phyloP scores from a whole-genome alignment of 257 asterid species.

The Prunella vulgaris region DNA sequence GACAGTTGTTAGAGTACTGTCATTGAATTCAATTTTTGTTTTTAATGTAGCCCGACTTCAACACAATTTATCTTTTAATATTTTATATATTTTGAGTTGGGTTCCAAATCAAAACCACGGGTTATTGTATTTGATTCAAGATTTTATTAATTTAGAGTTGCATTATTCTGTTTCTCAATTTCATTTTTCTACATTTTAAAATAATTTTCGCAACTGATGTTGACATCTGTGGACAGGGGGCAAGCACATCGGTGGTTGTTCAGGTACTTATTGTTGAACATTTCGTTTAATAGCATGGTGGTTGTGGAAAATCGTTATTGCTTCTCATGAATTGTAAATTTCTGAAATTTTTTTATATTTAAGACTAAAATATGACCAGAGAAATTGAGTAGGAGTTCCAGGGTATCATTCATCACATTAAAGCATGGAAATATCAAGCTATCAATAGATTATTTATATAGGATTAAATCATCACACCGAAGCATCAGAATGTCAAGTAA shows the following conservation, averaged over 20 bases:
- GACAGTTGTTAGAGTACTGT: neutral
- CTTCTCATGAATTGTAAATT: too few relatives aligned
- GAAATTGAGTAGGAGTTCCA: neutral
- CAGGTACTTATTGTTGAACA: constrained; percentile 43
- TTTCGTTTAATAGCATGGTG: neutral
- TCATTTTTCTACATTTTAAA: neutral
- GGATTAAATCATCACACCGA: neutral
- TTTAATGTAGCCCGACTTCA: neutral
- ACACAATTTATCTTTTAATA: neutral
- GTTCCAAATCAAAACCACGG: neutral
- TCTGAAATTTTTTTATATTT: too few relatives aligned
- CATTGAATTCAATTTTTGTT: neutral
- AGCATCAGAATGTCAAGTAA: neutral
- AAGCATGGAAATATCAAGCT: neutral
- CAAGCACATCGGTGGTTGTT: constrained; percentile 84
- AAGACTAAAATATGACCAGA: too few relatives aligned
- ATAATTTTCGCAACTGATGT: neutral
- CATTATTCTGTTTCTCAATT: neutral
- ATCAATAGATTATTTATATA: neutral
- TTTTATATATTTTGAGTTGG: neutral
- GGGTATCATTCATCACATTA: neutral
- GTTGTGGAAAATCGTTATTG: neutral
- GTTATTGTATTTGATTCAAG: neutral
- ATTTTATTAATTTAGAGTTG: neutral
- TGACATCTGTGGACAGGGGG: constrained; percentile 52